Evolutionary conservation across 2,329 filamentous ascomycete genomes (phyloP).

Genomic region (Xenoacremonium recifei): DNA sequence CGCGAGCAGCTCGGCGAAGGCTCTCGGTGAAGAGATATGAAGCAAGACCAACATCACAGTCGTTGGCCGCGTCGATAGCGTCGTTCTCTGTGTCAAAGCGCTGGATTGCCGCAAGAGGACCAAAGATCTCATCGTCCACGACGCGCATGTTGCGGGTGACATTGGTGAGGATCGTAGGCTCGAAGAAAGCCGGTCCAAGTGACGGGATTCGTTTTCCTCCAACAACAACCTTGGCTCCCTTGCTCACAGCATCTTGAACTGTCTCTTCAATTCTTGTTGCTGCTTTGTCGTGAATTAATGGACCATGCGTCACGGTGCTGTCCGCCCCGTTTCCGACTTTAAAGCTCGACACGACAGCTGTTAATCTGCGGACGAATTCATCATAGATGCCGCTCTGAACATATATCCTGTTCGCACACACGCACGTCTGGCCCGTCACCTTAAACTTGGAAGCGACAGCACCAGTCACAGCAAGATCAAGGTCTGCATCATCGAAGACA

Average conservation of each 20-base stretch:
- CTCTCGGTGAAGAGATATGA: slow-evolving; percentile 68
- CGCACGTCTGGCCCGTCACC: slow-evolving; percentile 86
- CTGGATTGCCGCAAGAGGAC: slow-evolving; percentile 70
- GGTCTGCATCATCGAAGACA: slow-evolving; percentile 72
- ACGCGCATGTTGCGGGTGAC: slow-evolving; percentile 68
- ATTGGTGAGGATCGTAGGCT: slow-evolving; percentile 67
- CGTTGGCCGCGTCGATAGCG: slow-evolving; percentile 66
- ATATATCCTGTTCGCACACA: slow-evolving; percentile 77
- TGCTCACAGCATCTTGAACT: slow-evolving; percentile 61
- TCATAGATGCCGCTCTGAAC: slow-evolving; percentile 73
- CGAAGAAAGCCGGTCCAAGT: slow-evolving; percentile 66
- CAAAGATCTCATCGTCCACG: slow-evolving; percentile 71
- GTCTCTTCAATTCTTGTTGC: slow-evolving; percentile 63
- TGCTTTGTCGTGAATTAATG: slow-evolving; percentile 56
- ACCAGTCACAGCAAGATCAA: slow-evolving; percentile 62
- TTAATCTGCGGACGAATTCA: slow-evolving; percentile 61
- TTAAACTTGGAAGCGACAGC: slow-evolving; percentile 81
- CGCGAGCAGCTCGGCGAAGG: slow-evolving; percentile 37
- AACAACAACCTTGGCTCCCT: slow-evolving; percentile 58
- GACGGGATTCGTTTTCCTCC: slow-evolving; percentile 67
- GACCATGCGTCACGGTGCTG: slow-evolving; percentile 58
- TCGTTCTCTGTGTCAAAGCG: slow-evolving; percentile 70
- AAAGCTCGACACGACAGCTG: slow-evolving; percentile 66
- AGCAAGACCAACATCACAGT: slow-evolving; percentile 67
- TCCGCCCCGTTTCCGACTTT: slow-evolving; percentile 63